Percentiles rank a stretch among this genome's conserved stretches.
These are phyloP conservation scores for Hibiscus trionum DNA, from an alignment of 345 rosid species.

Conservation along the genomic window DNA sequence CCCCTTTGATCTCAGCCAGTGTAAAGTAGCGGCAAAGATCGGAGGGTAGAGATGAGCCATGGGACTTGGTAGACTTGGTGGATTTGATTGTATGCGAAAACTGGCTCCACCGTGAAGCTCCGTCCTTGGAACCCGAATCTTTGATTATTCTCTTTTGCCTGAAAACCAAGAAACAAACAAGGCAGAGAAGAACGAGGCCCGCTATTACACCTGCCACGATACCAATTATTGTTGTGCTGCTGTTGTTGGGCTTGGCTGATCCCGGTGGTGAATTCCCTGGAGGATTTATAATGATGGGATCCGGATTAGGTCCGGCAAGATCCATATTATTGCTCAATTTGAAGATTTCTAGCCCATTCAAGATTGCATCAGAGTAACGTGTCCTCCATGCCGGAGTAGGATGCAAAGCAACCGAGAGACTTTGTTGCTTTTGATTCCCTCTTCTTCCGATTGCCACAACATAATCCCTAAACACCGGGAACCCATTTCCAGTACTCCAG, in stretches of 20 bases:
- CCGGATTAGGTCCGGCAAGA: slow-evolving; percentile 28
- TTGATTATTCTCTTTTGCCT: not conserved
- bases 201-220: slow-evolving; percentile 9
- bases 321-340: slow-evolving; percentile 17
- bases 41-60: slow-evolving; percentile 18
- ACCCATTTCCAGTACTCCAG: slow-evolving; percentile 10
- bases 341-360: slow-evolving; percentile 53
- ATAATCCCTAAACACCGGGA: slow-evolving; percentile 16
- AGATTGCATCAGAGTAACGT: slow-evolving; percentile 25
- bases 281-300: not conserved
- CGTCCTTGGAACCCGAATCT: not conserved
- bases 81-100: not conserved
- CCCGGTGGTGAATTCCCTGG: not conserved
- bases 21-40: slow-evolving; percentile 40
- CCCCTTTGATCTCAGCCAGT: slow-evolving; percentile 32
- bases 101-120: slow-evolving; percentile 7
- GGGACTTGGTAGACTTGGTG: slow-evolving; percentile 23
- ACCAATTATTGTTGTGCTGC: not conserved
- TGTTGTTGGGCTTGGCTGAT: not conserved
- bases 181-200: not conserved
- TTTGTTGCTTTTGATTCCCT: slow-evolving; percentile 19
- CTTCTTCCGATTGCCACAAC: slow-evolving; percentile 1
- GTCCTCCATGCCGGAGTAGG: not conserved
- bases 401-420: slow-evolving; percentile 22
- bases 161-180: not conserved